Percentiles rank a stretch among this genome's conserved stretches.
These are phyloP conservation scores for Xylaria flabelliformis DNA, from an alignment of 495 filamentous ascomycete species.

Conservation along the genomic window DNA sequence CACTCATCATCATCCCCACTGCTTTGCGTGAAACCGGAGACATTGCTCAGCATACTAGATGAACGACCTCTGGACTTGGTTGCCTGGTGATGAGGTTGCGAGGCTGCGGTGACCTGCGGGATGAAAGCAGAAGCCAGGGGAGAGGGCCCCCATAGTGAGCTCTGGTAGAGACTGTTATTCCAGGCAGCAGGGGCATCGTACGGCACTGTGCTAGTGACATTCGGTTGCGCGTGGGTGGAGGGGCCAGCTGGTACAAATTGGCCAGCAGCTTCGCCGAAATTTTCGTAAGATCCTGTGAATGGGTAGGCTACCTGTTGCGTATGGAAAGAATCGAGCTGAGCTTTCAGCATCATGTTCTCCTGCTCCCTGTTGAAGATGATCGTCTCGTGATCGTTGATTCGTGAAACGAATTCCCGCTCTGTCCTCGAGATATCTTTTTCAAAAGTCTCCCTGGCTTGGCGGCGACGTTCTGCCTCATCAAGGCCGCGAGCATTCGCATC, in stretches of 20 bases:
- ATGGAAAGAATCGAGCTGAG: conserved; percentile 48
- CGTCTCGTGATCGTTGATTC: conserved; percentile 44
- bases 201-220: conserved; percentile 26
- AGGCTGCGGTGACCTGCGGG: conserved; percentile 34
- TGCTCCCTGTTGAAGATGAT: conserved; percentile 50
- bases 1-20: conserved; percentile 45
- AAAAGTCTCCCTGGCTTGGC: conserved; percentile 69
- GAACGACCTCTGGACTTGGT: conserved; percentile 61
- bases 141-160: conserved; percentile 38
- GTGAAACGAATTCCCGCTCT: conserved; percentile 54
- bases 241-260: conserved; percentile 32
- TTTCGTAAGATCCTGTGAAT: conserved; percentile 38
- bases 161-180: conserved; percentile 41
- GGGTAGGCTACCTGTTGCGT: conserved; percentile 43
- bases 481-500: conserved; percentile 77
- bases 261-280: conserved; percentile 26
- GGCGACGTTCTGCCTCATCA: conserved; percentile 74
- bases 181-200: conserved; percentile 40
- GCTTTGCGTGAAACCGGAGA: conserved; percentile 70
- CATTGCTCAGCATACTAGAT: conserved; percentile 70
- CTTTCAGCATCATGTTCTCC: conserved; percentile 48
- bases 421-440: conserved; percentile 67
- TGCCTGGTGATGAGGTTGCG: conserved; percentile 34
- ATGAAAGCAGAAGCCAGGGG: conserved; percentile 37
- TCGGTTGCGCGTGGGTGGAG: conserved; percentile 28